phyloP scores from a whole-genome alignment of 371 early-diverging fungal species.

The Mucor lusitanicus region DNA sequence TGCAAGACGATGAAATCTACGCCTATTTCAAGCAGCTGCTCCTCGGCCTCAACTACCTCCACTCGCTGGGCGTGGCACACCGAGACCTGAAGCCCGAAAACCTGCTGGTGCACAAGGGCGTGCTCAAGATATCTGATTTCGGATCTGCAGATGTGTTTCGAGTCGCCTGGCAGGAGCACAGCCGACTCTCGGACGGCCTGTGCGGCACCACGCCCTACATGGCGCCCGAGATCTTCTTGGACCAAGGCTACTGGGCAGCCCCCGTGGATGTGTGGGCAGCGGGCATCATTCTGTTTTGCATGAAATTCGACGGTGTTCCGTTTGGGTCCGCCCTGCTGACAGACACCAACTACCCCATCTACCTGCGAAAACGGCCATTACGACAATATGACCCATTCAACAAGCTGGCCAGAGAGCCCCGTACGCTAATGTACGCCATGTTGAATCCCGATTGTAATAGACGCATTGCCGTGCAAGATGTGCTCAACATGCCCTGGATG shows the following conservation, averaged over 20 bases:
- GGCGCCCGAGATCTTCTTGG: conserved; percentile 71
- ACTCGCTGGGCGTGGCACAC: conserved; percentile 72
- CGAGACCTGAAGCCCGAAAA: conserved; percentile 78
- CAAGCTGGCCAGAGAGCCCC: conserved; percentile 51
- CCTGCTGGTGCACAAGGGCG: conserved; percentile 42
- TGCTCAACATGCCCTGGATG: conserved; percentile 70
- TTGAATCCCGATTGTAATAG: conserved; percentile 76
- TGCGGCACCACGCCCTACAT: conserved; percentile 89
- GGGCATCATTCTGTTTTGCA: conserved; percentile 78
- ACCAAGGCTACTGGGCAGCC: conserved; percentile 72
- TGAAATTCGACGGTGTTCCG: conserved; percentile 76
- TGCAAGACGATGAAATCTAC: conserved; percentile 31
- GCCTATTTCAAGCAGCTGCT: conserved; percentile 64
- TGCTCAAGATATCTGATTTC: conserved; percentile 88
- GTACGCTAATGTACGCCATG: conserved; percentile 70
- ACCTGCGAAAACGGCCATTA: conserved; percentile 47
- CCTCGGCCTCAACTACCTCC: conserved; percentile 72
- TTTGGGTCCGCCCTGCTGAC: conserved; percentile 49
- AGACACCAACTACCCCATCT: conserved; percentile 69
- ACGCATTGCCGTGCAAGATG: conserved; percentile 61
- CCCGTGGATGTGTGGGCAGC: conserved; percentile 82
- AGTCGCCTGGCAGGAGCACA: conserved; percentile 68
- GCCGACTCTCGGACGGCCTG: conserved; percentile 72
- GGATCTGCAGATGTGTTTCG: conserved; percentile 91
- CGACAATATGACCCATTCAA: conserved; percentile 62